A percentile compares a stretch with the other conserved stretches of the same genome.
Conservation (phyloP, 1,139 yeast species). For the Entelexis sorbosivorans region DNA sequence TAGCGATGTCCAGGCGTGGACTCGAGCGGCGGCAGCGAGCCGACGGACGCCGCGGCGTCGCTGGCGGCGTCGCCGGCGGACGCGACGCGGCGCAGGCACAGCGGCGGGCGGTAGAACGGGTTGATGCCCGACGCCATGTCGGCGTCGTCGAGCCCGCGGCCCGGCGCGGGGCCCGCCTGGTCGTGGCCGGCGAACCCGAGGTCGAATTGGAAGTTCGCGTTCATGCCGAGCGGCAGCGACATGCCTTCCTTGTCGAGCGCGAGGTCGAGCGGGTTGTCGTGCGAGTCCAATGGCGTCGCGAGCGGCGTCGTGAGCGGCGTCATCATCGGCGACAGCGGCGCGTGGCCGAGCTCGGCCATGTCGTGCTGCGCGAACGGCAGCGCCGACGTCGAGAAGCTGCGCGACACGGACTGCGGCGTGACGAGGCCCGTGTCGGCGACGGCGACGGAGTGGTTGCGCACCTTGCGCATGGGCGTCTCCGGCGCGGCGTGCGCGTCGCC, state of each 20-base stretch:
- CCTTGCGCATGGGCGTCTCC: slow-evolving; percentile 18
- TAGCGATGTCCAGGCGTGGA: neutral
- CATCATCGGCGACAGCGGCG: slow-evolving; percentile 19
- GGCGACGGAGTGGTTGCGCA: slow-evolving; percentile 15
- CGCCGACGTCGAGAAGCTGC: slow-evolving; percentile 18
- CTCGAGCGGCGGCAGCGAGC: neutral
- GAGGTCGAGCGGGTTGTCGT: slow-evolving; percentile 12
- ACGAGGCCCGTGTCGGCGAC: slow-evolving; percentile 14
- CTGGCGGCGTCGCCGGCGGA: neutral
- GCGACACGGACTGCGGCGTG: slow-evolving; percentile 18
- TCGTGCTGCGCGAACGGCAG: slow-evolving; percentile 13
- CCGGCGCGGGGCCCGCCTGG: neutral
- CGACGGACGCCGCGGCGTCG: neutral
- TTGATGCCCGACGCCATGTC: slow-evolving; percentile 24
- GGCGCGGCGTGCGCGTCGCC: neutral
- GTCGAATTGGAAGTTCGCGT: neutral
- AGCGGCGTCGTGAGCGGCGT: slow-evolving; percentile 22
- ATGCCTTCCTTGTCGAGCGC: slow-evolving; percentile 1
- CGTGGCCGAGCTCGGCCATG: neutral
- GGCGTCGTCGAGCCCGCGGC: neutral
- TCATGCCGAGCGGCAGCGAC: slow-evolving; percentile 3
- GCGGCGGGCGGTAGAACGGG: slow-evolving; percentile 32
- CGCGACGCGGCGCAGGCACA: slow-evolving; percentile 24
- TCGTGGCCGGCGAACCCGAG: neutral
- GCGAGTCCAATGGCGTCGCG: slow-evolving; percentile 16